Percentiles rank a stretch among this genome's conserved stretches.
phyloP scores from a whole-genome alignment of 495 filamentous ascomycete genomes.

The Penicillium tannophilum region DNA sequence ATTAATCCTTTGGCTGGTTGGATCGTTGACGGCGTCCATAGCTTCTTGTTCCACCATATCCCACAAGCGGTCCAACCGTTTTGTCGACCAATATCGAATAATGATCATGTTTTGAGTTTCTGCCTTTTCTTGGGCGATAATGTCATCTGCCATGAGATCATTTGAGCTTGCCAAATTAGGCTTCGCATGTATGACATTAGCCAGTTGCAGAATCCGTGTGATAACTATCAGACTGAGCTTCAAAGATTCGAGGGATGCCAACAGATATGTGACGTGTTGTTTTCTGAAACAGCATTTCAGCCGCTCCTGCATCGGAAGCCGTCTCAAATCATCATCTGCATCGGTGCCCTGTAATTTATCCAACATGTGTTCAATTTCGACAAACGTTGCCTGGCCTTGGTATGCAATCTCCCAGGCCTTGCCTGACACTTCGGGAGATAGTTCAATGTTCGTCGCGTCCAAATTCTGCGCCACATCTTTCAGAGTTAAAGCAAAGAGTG shows the following conservation, averaged over 20 bases:
- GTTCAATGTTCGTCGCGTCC: constrained; percentile 29
- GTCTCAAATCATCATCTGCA: constrained; percentile 28
- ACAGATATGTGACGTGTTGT: constrained; percentile 45
- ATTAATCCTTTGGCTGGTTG: constrained; percentile 32
- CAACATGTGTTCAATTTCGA: constrained; percentile 49
- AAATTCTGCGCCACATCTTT: constrained; percentile 43
- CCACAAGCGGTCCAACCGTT: constrained; percentile 44
- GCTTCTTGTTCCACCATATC: constrained; percentile 41
- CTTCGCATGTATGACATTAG: constrained; percentile 23
- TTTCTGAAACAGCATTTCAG: constrained; percentile 49
- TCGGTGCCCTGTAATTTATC: constrained; percentile 42
- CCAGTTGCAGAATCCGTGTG: constrained; percentile 44
- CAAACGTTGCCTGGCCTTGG: constrained; percentile 44
- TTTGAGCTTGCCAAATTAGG: neutral
- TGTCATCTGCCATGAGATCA: constrained; percentile 23
- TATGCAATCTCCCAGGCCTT: constrained; percentile 44
- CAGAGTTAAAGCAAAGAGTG: constrained; percentile 46
- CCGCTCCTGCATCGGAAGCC: constrained; percentile 39
- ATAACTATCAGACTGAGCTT: constrained; percentile 49
- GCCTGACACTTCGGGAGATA: constrained; percentile 35
- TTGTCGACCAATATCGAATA: constrained; percentile 47
- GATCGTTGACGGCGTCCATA: constrained; percentile 30
- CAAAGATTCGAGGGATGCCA: constrained; percentile 48
- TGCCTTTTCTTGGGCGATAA: constrained; percentile 44
- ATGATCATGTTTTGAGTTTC: constrained; percentile 52